phyloP scores from a whole-genome alignment of 352 stramenopile species.

The Thalassiosira gravida region DNA sequence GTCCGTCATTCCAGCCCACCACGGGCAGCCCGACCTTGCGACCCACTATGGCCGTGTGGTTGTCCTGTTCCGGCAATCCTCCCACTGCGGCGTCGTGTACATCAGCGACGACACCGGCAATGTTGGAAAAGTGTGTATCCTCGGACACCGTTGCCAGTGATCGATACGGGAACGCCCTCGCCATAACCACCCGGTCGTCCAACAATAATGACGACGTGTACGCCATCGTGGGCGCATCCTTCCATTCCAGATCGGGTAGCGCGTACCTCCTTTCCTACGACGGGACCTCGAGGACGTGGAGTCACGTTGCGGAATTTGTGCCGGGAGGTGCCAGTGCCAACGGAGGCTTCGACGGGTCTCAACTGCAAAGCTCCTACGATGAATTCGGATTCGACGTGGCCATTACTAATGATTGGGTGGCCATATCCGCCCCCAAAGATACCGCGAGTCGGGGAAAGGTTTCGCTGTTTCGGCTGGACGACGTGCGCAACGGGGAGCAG shows the following conservation, averaged over 20 bases:
- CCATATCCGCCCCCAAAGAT: slow-evolving; percentile 5
- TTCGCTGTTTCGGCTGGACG: not conserved
- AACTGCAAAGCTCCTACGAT: slow-evolving; percentile 13
- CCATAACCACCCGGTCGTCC: not conserved
- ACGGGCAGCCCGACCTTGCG: not conserved
- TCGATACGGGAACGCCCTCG: not conserved
- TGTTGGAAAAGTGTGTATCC: slow-evolving; percentile 5
- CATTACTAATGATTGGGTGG: not conserved
- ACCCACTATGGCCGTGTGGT: not conserved
- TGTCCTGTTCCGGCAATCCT: not conserved
- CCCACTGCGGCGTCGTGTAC: too few relatives aligned
- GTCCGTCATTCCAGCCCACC: not conserved
- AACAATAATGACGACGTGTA: slow-evolving; percentile 1
- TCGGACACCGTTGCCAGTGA: slow-evolving; percentile 1
- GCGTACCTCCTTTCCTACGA: slow-evolving; percentile 1
- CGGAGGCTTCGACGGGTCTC: not conserved
- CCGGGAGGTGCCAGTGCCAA: slow-evolving; percentile 7
- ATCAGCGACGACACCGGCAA: not conserved
- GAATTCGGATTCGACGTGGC: slow-evolving; percentile 10
- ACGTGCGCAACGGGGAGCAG: not conserved
- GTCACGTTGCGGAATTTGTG: not conserved
- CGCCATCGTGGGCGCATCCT: not conserved
- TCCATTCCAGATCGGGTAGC: not conserved
- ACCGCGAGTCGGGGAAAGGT: not conserved
- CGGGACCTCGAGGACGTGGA: not conserved